These are phyloP conservation scores for Diaporthe citrichinensis DNA, from an alignment of 2,329 filamentous ascomycete species.

Conservation along the genomic window DNA sequence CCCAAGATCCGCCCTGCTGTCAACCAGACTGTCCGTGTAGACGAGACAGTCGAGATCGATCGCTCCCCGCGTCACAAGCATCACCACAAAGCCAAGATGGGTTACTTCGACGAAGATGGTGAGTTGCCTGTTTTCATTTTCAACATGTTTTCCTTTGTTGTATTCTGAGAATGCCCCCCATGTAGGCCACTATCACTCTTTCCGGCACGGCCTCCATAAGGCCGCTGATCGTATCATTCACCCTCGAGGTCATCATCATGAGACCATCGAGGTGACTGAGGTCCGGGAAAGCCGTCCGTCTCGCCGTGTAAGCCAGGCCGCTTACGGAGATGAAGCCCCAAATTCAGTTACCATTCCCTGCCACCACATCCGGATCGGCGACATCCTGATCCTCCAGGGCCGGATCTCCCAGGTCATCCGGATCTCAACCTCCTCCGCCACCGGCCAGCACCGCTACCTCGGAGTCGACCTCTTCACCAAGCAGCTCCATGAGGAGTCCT, in stretches of 20 bases:
- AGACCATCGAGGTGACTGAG: slow-evolving; percentile 64
- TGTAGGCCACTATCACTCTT: slow-evolving; percentile 71
- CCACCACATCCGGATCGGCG: slow-evolving; percentile 99
- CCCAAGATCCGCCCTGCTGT: slow-evolving; percentile 57
- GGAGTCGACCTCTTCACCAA: slow-evolving; percentile 99
- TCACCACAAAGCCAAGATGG: slow-evolving; percentile 69
- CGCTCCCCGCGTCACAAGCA: slow-evolving; percentile 49
- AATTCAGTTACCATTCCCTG: slow-evolving; percentile 98
- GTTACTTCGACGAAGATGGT: slow-evolving; percentile 76
- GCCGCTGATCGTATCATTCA: slow-evolving; percentile 69
- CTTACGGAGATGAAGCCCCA: slow-evolving; percentile 60
- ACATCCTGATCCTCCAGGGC: slow-evolving; percentile 98
- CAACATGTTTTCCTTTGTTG: slow-evolving; percentile 35
- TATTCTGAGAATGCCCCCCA: slow-evolving; percentile 34
- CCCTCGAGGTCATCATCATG: slow-evolving; percentile 43
- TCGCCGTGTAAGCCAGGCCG: slow-evolving; percentile 50
- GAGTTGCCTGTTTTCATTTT: slow-evolving; percentile 49
- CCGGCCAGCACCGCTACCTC: slow-evolving; percentile 99
- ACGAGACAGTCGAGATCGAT: slow-evolving; percentile 75
- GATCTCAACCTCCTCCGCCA: slow-evolving; percentile 97
- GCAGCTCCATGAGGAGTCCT: slow-evolving; percentile 98
- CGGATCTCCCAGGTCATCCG: slow-evolving; percentile 99
- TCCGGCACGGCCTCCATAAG: slow-evolving; percentile 70
- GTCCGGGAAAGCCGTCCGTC: slow-evolving; percentile 59
- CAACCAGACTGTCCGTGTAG: slow-evolving; percentile 49